Percentiles rank a stretch among this genome's conserved stretches.
Evolutionary conservation across 768 basidiomycete genomes (phyloP).

Genomic region (Holtermanniella nyarrowii): DNA sequence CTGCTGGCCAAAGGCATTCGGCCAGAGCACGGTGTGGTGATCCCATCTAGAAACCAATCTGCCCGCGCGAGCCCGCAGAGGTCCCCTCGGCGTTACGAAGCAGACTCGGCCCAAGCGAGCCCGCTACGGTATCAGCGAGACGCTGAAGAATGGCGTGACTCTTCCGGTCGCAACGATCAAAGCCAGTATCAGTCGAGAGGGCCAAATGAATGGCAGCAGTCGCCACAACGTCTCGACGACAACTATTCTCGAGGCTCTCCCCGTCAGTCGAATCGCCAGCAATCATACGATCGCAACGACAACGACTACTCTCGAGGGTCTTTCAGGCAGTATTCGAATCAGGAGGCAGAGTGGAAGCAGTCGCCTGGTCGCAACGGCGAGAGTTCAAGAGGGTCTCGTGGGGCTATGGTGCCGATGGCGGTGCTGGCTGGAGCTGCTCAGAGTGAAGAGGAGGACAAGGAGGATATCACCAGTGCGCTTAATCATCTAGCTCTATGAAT

Average conservation of each 20-base stretch:
- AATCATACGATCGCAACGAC: neutral
- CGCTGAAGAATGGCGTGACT: neutral
- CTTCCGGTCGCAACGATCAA: neutral
- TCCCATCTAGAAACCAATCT: neutral
- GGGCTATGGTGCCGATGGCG: neutral
- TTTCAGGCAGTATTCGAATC: neutral
- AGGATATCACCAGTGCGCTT: neutral
- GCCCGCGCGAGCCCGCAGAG: neutral
- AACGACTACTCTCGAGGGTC: neutral
- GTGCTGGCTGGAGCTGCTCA: neutral
- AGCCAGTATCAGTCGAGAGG: neutral
- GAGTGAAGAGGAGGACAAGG: neutral
- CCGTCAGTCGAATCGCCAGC: neutral
- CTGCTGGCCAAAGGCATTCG: constrained; percentile 20
- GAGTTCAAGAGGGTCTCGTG: neutral
- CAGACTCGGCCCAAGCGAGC: neutral
- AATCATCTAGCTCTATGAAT: neutral
- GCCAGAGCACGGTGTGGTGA: constrained; percentile 8
- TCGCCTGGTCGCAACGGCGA: neutral
- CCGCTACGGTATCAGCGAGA: neutral
- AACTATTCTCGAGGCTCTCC: neutral
- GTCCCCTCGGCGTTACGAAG: neutral
- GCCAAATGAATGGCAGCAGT: neutral
- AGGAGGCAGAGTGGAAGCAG: neutral
- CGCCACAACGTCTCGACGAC: neutral